Evolutionary conservation across 139 green algal species (phyloP).

Genomic region (Chlamydomonas sp.): DNA sequence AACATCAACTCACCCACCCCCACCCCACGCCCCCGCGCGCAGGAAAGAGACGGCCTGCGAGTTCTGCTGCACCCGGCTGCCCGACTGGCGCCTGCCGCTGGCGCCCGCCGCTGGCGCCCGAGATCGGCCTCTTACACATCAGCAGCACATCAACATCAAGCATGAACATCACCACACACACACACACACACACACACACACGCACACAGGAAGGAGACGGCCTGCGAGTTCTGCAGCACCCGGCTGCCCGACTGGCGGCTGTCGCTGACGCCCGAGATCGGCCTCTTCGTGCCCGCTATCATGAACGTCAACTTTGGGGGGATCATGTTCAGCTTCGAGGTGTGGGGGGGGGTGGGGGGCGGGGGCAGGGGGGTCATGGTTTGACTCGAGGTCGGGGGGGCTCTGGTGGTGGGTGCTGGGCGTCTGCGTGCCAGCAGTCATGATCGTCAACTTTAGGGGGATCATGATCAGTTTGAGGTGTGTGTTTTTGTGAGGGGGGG

Average conservation of each 20-base stretch:
- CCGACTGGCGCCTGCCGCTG: too few relatives aligned
- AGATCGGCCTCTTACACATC: not conserved
- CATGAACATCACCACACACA: too few relatives aligned
- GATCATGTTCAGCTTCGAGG: slow-evolving; percentile 50
- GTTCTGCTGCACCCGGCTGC: too few relatives aligned
- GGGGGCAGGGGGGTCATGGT: not conserved
- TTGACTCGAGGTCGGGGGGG: not conserved
- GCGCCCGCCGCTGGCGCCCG: too few relatives aligned
- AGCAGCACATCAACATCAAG: not conserved
- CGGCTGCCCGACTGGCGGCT: slow-evolving; percentile 72
- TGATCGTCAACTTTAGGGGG: too few relatives aligned
- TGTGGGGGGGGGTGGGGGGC: slow-evolving; percentile 21
- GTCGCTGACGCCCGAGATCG: slow-evolving; percentile 48
- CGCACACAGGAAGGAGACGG: slow-evolving; percentile 59
- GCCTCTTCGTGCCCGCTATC: slow-evolving; percentile 50
- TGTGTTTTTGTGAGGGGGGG: too few relatives aligned
- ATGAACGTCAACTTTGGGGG: slow-evolving; percentile 92
- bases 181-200: not conserved
- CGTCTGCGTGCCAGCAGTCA: slow-evolving; percentile 25
- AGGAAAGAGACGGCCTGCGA: too few relatives aligned
- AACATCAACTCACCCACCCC: too few relatives aligned
- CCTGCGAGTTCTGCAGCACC: slow-evolving; percentile 79
- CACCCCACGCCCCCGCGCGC: too few relatives aligned
- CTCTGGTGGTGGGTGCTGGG: not conserved
- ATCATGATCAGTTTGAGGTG: too few relatives aligned